phyloP scores from a whole-genome alignment of 306 rosid species.

The Trifolium dubium region DNA sequence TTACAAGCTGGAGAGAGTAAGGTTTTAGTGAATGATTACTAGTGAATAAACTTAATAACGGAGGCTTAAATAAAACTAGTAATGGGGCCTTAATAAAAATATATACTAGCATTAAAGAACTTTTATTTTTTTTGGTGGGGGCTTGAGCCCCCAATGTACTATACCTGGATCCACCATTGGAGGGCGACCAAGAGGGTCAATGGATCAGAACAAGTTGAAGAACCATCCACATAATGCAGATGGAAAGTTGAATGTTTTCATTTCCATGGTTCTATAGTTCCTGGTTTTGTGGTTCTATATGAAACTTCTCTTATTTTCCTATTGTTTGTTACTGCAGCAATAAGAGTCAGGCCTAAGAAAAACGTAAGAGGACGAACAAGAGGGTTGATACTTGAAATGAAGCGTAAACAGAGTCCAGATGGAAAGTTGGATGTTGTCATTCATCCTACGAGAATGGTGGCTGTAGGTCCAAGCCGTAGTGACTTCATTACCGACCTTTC shows the following conservation, averaged over 20 bases:
- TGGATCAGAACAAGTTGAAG: slow-evolving; percentile 2
- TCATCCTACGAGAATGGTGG: slow-evolving; percentile 50
- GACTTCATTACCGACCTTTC: slow-evolving; percentile 53
- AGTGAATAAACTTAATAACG: no score
- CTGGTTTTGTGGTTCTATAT: slow-evolving; percentile 29
- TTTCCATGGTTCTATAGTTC: slow-evolving; percentile 30
- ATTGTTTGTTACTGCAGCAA: slow-evolving; percentile 35
- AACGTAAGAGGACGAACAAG: slow-evolving; percentile 45
- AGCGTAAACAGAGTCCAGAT: slow-evolving; percentile 48
- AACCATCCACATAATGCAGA: slow-evolving; percentile 29
- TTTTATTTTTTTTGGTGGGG: no score
- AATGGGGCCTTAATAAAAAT: no score
- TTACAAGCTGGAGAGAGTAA: neutral
- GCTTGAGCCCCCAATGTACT: no score
- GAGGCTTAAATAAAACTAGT: no score
- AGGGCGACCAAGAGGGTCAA: slow-evolving; percentile 32
- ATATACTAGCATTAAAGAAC: no score
- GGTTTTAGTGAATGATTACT: no score
- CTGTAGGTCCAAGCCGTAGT: slow-evolving; percentile 54
- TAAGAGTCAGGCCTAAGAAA: slow-evolving; percentile 21
- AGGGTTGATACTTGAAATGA: slow-evolving; percentile 43
- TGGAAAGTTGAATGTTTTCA: slow-evolving; percentile 37
- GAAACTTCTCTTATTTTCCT: neutral
- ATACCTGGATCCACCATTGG: no score
- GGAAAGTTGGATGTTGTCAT: slow-evolving; percentile 56